Evolutionary conservation across 495 filamentous ascomycete genomes (phyloP).

Genomic region (Amniculicola lignicola): DNA sequence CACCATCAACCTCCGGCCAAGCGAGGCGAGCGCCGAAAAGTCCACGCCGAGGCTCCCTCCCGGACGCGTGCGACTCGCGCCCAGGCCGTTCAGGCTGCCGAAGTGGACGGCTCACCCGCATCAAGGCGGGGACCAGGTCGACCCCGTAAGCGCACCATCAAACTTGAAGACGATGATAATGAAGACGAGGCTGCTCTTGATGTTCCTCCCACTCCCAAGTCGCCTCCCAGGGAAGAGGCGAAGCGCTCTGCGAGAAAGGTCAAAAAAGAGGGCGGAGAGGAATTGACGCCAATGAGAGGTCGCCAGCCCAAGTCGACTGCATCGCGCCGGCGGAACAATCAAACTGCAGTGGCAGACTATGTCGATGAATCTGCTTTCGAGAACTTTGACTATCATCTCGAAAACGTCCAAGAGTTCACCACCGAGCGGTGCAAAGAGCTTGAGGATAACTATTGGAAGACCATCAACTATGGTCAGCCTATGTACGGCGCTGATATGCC

Average conservation of each 20-base stretch:
- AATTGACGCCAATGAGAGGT: slow-evolving; percentile 34
- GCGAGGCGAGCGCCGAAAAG: slow-evolving; percentile 77
- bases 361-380: slow-evolving; percentile 85
- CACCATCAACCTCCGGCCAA: slow-evolving; percentile 95
- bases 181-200: slow-evolving; percentile 17
- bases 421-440: slow-evolving; percentile 88
- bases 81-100: slow-evolving; percentile 11
- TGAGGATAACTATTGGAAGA: slow-evolving; percentile 93
- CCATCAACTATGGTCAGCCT: slow-evolving; percentile 86
- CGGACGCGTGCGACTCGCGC: slow-evolving; percentile 29
- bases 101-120: slow-evolving; percentile 6
- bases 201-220: slow-evolving; percentile 31
- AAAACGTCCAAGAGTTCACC: slow-evolving; percentile 78
- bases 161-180: slow-evolving; percentile 13
- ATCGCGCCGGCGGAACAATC: slow-evolving; percentile 75
- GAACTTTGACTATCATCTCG: slow-evolving; percentile 81
- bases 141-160: slow-evolving; percentile 13
- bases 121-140: slow-evolving; percentile 30
- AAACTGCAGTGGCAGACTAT: slow-evolving; percentile 65
- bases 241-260: slow-evolving; percentile 51
- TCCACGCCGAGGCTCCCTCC: slow-evolving; percentile 56
- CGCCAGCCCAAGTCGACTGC: slow-evolving; percentile 53
- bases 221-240: slow-evolving; percentile 24
- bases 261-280: slow-evolving; percentile 29
- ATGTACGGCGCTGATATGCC: slow-evolving; percentile 97